phyloP scores from a whole-genome alignment of 164 flowering plant species.

The Magnolia officinalis region DNA sequence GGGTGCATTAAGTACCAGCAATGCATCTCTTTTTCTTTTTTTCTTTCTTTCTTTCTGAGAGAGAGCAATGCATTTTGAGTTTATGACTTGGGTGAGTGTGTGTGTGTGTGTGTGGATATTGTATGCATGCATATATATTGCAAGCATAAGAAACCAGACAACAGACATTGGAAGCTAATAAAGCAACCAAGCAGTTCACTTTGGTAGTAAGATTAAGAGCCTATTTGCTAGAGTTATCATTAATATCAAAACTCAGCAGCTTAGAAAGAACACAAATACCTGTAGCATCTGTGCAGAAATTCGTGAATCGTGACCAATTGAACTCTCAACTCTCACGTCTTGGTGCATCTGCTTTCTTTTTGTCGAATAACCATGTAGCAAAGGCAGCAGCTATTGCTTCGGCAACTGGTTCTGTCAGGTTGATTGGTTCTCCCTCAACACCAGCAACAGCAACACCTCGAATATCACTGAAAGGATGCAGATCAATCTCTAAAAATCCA shows the following conservation, averaged over 20 bases:
- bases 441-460: slow-evolving; percentile 98
- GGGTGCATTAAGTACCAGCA: too few species aligned
- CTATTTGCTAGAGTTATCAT: neutral
- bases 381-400: slow-evolving; percentile 97
- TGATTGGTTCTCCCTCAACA: slow-evolving; percentile 90
- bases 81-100: too few species aligned
- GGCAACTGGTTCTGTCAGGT: slow-evolving; percentile 79
- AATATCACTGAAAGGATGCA: slow-evolving; percentile 63
- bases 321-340: slow-evolving; percentile 52
- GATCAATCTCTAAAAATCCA: neutral
- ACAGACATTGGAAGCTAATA: neutral
- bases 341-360: slow-evolving; percentile 57
- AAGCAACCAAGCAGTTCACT: neutral
- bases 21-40: too few species aligned
- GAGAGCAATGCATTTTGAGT: too few species aligned
- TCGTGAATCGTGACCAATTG: slow-evolving; percentile 97
- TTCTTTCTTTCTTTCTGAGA: too few species aligned
- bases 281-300: slow-evolving; percentile 78
- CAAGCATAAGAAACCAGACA: neutral
- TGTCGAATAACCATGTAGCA: slow-evolving; percentile 79
- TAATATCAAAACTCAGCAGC: neutral
- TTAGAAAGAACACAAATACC: slow-evolving; percentile 31
- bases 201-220: neutral
- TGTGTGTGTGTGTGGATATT: too few species aligned
- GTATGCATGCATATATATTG: neutral